Percentiles rank a stretch among this genome's conserved stretches.
These are phyloP conservation scores for Coemansia sp. DNA, from an alignment of 371 early-diverging fungal genomes.

Conservation along the genomic window DNA sequence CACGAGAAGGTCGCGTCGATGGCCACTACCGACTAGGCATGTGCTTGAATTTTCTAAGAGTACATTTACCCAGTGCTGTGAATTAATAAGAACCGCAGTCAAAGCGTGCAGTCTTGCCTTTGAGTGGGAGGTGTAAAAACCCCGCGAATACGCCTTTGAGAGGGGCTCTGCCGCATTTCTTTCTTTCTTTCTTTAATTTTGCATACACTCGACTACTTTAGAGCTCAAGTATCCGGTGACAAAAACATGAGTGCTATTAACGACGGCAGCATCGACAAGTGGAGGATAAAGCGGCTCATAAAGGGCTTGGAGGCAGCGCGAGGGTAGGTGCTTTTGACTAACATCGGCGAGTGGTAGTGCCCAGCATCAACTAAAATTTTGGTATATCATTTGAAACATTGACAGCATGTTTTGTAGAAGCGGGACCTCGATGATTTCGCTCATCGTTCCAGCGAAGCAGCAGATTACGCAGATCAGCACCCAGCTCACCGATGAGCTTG, in stretches of 20 bases:
- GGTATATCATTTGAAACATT: neutral
- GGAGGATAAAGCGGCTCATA: constrained; percentile 89
- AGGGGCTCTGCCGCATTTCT: neutral
- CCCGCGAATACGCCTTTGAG: neutral
- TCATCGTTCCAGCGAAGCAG: constrained; percentile 92
- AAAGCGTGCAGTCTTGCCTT: neutral
- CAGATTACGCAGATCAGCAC: constrained; percentile 87
- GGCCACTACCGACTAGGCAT: constrained; percentile 36
- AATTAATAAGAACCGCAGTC: neutral
- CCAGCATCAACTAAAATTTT: neutral
- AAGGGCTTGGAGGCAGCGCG: constrained; percentile 90
- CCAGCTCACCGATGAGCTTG: constrained; percentile 98
- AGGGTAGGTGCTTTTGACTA: constrained; percentile 63
- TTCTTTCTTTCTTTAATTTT: neutral
- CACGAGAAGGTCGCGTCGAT: constrained; percentile 66
- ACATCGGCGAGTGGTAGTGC: no score
- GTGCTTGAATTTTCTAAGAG: neutral
- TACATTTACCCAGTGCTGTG: neutral
- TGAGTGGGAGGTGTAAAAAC: neutral
- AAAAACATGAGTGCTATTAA: neutral
- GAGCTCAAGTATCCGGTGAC: neutral
- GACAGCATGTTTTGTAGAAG: constrained; percentile 59
- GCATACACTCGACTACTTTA: neutral
- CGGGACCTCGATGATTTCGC: constrained; percentile 99
- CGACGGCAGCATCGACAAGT: neutral